Conservation (phyloP, 108 stramenopile genomes). For the Fragilariopsis cylindrus region DNA sequence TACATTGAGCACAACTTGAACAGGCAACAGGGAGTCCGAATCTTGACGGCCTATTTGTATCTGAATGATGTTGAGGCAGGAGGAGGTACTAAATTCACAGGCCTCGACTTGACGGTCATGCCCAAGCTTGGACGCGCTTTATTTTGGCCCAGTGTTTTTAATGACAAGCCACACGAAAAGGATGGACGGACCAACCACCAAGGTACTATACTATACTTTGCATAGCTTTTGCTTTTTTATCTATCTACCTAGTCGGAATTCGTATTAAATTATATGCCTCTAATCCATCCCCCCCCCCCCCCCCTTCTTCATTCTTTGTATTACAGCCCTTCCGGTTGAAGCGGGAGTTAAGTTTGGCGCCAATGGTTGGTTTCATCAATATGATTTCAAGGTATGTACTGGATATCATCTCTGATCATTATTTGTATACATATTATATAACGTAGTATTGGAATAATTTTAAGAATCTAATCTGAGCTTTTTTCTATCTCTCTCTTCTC, state of each 20-base stretch:
- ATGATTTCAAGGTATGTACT: slow-evolving; percentile 56
- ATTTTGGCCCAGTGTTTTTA: slow-evolving; percentile 83
- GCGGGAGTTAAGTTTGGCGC: slow-evolving; percentile 62
- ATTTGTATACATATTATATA: not conserved
- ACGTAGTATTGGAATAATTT: no score
- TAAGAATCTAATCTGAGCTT: no score
- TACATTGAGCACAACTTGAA: slow-evolving; percentile 40
- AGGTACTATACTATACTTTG: slow-evolving; percentile 63
- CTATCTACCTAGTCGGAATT: not conserved
- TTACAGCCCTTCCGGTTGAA: slow-evolving; percentile 65
- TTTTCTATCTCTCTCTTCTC: no score
- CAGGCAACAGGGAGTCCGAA: slow-evolving; percentile 72
- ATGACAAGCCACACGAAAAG: slow-evolving; percentile 59
- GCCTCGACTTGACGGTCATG: slow-evolving; percentile 61
- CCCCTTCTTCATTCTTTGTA: slow-evolving; percentile 20
- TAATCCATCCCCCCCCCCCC: not conserved
- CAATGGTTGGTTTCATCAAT: slow-evolving; percentile 61
- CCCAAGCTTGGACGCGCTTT: slow-evolving; percentile 82
- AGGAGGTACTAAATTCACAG: slow-evolving; percentile 85
- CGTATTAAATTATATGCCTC: not conserved
- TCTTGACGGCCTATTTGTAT: slow-evolving; percentile 87
- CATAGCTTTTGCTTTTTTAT: not conserved
- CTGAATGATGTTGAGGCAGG: slow-evolving; percentile 89
- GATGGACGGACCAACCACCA: slow-evolving; percentile 82
- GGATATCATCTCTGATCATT: not conserved